These are phyloP conservation scores for Vanilla planifolia DNA, from an alignment of 106 monocot genomes.

Conservation along the genomic window DNA sequence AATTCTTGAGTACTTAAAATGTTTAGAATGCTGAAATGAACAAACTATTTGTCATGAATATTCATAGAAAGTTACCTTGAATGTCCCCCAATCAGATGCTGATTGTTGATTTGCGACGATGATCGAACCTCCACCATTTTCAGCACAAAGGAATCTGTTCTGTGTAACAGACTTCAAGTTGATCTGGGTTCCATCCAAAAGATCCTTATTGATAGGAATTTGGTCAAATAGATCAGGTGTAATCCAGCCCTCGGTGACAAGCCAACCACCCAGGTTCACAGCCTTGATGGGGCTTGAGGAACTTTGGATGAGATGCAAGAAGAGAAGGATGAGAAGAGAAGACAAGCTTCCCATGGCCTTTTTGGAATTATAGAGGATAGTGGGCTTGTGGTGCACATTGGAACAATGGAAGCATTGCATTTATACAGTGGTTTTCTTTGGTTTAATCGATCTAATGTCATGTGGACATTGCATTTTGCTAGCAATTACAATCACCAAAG, in stretches of 20 bases:
- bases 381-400: too few species aligned
- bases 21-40: too few species aligned
- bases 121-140: slow-evolving; percentile 29
- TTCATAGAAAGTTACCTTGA: slow-evolving; percentile 13
- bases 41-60: too few species aligned
- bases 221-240: slow-evolving; percentile 63
- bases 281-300: slow-evolving; percentile 22
- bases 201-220: slow-evolving; percentile 55
- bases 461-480: too few species aligned
- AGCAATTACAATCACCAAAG: too few species aligned
- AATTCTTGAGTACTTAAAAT: too few species aligned
- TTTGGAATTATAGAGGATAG: too few species aligned
- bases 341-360: too few species aligned
- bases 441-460: too few species aligned
- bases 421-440: too few species aligned
- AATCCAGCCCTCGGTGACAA: slow-evolving; percentile 87
- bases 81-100: slow-evolving; percentile 41
- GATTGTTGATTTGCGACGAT: slow-evolving; percentile 26
- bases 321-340: neutral
- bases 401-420: too few species aligned
- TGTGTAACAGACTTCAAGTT: slow-evolving; percentile 32
- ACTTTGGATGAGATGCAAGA: too few species aligned
- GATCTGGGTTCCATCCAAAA: slow-evolving; percentile 45
- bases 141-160: slow-evolving; percentile 29
- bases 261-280: slow-evolving; percentile 84